These are phyloP conservation scores for Colletotrichum zoysiae DNA, from an alignment of 2,329 filamentous ascomycete species.

Conservation along the genomic window DNA sequence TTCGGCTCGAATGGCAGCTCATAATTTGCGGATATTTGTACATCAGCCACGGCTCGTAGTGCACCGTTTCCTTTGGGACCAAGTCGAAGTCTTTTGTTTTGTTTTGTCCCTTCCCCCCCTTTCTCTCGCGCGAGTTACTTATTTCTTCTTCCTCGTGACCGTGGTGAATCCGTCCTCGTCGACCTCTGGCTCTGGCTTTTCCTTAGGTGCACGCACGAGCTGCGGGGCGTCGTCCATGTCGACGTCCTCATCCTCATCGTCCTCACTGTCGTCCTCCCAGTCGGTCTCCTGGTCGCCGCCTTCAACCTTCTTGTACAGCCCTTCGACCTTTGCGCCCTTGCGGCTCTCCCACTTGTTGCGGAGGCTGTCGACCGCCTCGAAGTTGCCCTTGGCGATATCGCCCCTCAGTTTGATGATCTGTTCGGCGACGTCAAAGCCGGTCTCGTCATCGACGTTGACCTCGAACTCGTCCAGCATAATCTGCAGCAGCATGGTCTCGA, in stretches of 20 bases:
- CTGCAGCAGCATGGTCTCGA: conserved; percentile 87
- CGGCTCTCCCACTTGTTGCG: conserved; percentile 72
- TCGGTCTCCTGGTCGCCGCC: conserved; percentile 70
- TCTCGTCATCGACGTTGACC: conserved; percentile 91
- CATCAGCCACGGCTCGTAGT: conserved; percentile 71
- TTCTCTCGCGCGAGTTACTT: conserved; percentile 46
- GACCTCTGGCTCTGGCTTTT: conserved; percentile 77
- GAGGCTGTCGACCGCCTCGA: conserved; percentile 73
- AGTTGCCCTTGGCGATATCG: conserved; percentile 74
- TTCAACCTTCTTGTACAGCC: conserved; percentile 67
- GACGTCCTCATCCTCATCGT: conserved; percentile 67
- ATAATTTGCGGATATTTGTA: conserved; percentile 79
- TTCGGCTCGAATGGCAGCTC: conserved; percentile 44
- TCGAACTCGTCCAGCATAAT: conserved; percentile 98
- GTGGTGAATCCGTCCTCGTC: conserved; percentile 87
- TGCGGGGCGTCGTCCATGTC: conserved; percentile 79
- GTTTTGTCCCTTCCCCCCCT: neutral
- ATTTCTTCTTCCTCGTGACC: conserved; percentile 77
- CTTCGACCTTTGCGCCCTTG: conserved; percentile 69
- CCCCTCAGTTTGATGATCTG: conserved; percentile 77
- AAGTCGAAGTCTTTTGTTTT: conserved; percentile 20
- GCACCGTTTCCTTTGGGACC: conserved; percentile 27
- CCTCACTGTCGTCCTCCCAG: conserved; percentile 72
- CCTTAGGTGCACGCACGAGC: conserved; percentile 67
- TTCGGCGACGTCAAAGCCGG: conserved; percentile 78